Evolutionary conservation across 2,329 filamentous ascomycete species (phyloP).

Genomic region (Talaromyces sp.): DNA sequence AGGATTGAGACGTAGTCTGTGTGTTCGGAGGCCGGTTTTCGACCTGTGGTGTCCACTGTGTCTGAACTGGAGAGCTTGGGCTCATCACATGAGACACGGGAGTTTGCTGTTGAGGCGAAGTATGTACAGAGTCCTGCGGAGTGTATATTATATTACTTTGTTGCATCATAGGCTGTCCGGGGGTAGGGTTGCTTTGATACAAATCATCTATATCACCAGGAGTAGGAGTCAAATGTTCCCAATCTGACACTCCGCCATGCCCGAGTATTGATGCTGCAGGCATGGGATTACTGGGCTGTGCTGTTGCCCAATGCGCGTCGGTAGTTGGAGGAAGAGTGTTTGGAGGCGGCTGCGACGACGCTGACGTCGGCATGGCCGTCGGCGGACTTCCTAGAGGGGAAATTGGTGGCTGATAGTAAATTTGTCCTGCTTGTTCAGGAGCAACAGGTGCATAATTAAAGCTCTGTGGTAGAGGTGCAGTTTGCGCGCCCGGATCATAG

Average conservation of each 20-base stretch:
- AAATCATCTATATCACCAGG: slow-evolving; percentile 40
- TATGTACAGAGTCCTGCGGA: neutral
- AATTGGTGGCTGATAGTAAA: slow-evolving; percentile 9
- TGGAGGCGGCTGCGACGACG: neutral
- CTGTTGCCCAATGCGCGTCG: slow-evolving; percentile 10
- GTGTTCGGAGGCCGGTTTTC: neutral
- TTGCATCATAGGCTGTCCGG: slow-evolving; percentile 5
- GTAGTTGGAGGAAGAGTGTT: neutral
- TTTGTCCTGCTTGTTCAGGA: slow-evolving; percentile 13
- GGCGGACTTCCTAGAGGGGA: slow-evolving; percentile 5
- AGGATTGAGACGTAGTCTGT: slow-evolving; percentile 10
- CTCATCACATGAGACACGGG: neutral
- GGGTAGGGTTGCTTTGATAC: neutral
- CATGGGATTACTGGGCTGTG: neutral
- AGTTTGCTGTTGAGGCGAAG: slow-evolving; percentile 3
- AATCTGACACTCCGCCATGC: slow-evolving; percentile 47
- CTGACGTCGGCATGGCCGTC: neutral
- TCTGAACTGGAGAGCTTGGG: slow-evolving; percentile 1
- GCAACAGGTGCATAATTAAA: slow-evolving; percentile 1
- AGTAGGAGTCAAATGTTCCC: slow-evolving; percentile 45
- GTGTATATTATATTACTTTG: neutral
- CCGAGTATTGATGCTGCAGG: slow-evolving; percentile 39
- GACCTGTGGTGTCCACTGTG: neutral
- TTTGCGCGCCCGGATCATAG: slow-evolving; percentile 31
- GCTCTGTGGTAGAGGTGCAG: slow-evolving; percentile 1